Conservation (phyloP, 1,139 yeast genomes). For the Saccharomyces hybrid region DNA sequence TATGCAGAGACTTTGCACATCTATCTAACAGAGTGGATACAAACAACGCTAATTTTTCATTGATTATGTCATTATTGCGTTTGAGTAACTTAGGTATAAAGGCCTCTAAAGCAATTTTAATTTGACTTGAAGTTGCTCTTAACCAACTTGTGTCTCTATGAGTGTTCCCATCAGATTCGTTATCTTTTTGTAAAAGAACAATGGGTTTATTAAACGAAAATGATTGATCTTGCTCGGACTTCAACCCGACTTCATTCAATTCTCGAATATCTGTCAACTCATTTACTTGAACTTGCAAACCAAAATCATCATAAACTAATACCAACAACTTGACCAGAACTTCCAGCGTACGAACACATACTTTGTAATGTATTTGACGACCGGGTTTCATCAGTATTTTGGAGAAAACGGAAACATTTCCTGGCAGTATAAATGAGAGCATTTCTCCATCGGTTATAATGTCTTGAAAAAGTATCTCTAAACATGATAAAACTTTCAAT, state of each 20-base stretch:
- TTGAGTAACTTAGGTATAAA: constrained; percentile 35
- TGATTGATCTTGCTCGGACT: background rate
- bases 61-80: constrained; percentile 18
- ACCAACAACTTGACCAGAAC: constrained; percentile 33
- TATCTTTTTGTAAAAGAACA: constrained; percentile 5
- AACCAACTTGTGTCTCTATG: constrained; percentile 58
- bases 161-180: background rate
- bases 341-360: constrained; percentile 32
- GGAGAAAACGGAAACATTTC: constrained; percentile 44
- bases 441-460: constrained; percentile 43
- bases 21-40: constrained; percentile 26
- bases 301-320: constrained; percentile 38
- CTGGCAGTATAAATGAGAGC: constrained; percentile 49
- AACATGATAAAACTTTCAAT: constrained; percentile 32
- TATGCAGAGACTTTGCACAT: constrained; percentile 13
- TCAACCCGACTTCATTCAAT: background rate
- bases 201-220: background rate
- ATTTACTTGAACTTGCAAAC: constrained; percentile 22
- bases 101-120: constrained; percentile 34
- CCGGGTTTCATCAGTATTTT: constrained; percentile 38
- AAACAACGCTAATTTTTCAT: constrained; percentile 23
- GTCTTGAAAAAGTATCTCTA: constrained; percentile 33
- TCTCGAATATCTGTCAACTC: constrained; percentile 7
- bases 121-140: constrained; percentile 53
- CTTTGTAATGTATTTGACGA: constrained; percentile 36